phyloP scores from a whole-genome alignment of 495 filamentous ascomycete species.

The Hypoxylon subgilvum region DNA sequence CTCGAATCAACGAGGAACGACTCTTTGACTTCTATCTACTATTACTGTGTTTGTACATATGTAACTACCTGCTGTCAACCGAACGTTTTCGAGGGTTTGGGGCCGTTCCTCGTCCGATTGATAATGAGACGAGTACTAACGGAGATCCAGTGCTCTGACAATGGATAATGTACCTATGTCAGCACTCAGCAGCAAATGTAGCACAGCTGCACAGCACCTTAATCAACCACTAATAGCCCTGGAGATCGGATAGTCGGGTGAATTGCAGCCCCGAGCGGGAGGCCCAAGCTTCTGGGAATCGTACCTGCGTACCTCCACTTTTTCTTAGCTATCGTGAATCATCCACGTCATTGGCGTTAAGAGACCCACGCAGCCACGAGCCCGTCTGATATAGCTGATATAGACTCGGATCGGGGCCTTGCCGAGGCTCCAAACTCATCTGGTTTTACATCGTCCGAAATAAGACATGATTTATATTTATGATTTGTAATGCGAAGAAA shows the following conservation, averaged over 20 bases:
- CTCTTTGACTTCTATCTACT: conserved; percentile 7
- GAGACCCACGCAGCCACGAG: background rate
- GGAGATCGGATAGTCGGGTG: conserved; percentile 9
- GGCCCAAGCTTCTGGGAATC: conserved; percentile 14
- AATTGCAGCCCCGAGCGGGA: conserved; percentile 7
- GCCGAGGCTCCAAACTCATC: conserved; percentile 24
- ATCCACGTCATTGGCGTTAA: conserved; percentile 17
- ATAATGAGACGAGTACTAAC: too few species aligned
- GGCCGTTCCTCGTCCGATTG: too few species aligned
- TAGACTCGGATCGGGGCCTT: conserved; percentile 13
- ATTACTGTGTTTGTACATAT: too few species aligned
- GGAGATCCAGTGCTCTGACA: background rate
- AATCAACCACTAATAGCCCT: conserved; percentile 1
- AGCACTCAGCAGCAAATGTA: conserved; percentile 9
- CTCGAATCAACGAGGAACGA: background rate
- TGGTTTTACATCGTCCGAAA: too few species aligned
- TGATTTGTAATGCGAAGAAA: background rate
- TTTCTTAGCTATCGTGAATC: background rate
- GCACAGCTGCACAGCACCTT: too few species aligned
- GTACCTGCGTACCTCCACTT: too few species aligned
- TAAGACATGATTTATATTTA: too few species aligned
- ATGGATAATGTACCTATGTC: conserved; percentile 3
- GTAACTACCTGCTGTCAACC: conserved; percentile 2
- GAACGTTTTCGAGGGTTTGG: background rate
- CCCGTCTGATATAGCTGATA: background rate